These are phyloP conservation scores for Aspergillus steynii DNA, from an alignment of 495 filamentous ascomycete genomes.

Conservation along the genomic window DNA sequence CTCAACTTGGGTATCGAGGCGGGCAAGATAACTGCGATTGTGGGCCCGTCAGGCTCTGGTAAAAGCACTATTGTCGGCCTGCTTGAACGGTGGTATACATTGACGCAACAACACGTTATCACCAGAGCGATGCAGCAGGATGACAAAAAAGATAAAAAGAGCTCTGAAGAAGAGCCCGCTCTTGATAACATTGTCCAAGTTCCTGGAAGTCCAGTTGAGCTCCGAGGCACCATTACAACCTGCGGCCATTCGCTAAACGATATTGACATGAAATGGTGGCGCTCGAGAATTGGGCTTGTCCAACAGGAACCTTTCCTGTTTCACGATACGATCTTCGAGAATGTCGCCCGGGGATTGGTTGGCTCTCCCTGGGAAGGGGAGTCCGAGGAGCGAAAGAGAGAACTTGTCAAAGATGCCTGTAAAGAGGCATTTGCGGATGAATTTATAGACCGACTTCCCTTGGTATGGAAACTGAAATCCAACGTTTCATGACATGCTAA, in stretches of 20 bases:
- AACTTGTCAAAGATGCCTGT: conserved; percentile 26
- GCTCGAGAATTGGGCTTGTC: conserved; percentile 62
- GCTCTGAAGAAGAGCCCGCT: too few relatives aligned
- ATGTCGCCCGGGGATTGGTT: conserved; percentile 61
- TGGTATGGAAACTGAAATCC: conserved; percentile 9
- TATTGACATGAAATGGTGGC: conserved; percentile 59
- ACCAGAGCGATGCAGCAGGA: too few relatives aligned
- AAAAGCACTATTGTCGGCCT: neutral
- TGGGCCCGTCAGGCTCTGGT: neutral
- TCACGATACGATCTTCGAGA: conserved; percentile 62
- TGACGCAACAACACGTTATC: neutral
- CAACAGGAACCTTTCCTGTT: conserved; percentile 73
- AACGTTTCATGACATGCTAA: too few relatives aligned
- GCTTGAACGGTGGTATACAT: neutral
- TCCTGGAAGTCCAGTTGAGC: neutral
- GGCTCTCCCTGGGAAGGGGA: conserved; percentile 56
- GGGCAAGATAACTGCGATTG: neutral
- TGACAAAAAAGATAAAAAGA: too few relatives aligned
- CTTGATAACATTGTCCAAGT: too few relatives aligned
- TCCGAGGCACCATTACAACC: conserved; percentile 28
- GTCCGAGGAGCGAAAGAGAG: conserved; percentile 46
- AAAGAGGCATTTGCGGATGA: conserved; percentile 23
- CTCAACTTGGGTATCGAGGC: too few relatives aligned
- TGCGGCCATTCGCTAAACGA: conserved; percentile 47
- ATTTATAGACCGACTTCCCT: conserved; percentile 30